Evolutionary conservation across 208 protist genomes (phyloP).

Genomic region (Trypanosomatidae sp.): DNA sequence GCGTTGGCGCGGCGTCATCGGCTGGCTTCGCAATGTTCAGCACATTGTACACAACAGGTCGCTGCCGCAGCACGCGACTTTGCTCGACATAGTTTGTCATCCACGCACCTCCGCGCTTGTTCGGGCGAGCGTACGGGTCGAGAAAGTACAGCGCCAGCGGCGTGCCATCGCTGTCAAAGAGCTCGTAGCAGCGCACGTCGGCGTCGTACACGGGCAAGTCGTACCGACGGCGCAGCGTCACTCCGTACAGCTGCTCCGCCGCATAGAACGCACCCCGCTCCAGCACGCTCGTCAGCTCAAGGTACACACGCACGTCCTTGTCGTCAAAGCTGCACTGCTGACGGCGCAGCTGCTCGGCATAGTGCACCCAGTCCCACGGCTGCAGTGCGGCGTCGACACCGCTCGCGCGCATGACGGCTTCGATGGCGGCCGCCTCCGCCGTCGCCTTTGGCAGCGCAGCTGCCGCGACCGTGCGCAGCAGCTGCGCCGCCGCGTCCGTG

Average conservation of each 20-base stretch:
- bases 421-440: slow-evolving; percentile 18
- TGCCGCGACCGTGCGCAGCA: slow-evolving; percentile 10
- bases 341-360: slow-evolving; percentile 29
- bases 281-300: slow-evolving; percentile 32
- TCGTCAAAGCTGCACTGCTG: slow-evolving; percentile 29
- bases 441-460: background rate
- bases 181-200: slow-evolving; percentile 19
- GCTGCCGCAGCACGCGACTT: slow-evolving; percentile 11
- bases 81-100: slow-evolving; percentile 36
- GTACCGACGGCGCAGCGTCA: slow-evolving; percentile 19
- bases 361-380: slow-evolving; percentile 36
- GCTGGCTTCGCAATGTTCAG: slow-evolving; percentile 38
- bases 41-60: slow-evolving; percentile 30
- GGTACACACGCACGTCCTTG: slow-evolving; percentile 27
- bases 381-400: slow-evolving; percentile 12
- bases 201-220: slow-evolving; percentile 33
- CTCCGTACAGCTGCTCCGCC: slow-evolving; percentile 35
- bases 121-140: slow-evolving; percentile 29
- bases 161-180: slow-evolving; percentile 14
- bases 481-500: slow-evolving; percentile 5
- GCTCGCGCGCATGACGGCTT: slow-evolving; percentile 6
- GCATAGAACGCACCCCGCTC: slow-evolving; percentile 36
- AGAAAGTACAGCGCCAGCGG: slow-evolving; percentile 29
- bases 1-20: slow-evolving; percentile 23
- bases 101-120: slow-evolving; percentile 42